Evolutionary conservation across 148 eudicot species (phyloP).

Genomic region (Fagopyrum esculentum): DNA sequence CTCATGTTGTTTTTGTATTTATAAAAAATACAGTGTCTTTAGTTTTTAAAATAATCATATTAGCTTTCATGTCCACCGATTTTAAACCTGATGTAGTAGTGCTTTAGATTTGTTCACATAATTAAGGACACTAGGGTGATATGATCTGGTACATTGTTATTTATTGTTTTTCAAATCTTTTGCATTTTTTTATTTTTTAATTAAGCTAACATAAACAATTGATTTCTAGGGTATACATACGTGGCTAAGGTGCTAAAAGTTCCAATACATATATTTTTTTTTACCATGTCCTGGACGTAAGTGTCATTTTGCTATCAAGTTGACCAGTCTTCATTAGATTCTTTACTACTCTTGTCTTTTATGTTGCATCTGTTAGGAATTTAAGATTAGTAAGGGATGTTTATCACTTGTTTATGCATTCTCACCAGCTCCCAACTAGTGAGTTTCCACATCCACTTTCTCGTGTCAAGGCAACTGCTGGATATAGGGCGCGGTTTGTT

Average conservation of each 20-base stretch:
- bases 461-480: slow-evolving; percentile 88
- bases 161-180: background rate
- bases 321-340: background rate
- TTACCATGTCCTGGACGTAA: slow-evolving; percentile 99
- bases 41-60: background rate
- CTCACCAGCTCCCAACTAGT: slow-evolving; percentile 69
- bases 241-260: slow-evolving; percentile 92
- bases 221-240: slow-evolving; percentile 74
- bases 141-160: background rate
- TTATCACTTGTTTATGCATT: slow-evolving; percentile 12
- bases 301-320: slow-evolving; percentile 20
- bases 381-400: too few relatives aligned
- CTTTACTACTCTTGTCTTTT: background rate
- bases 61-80: background rate
- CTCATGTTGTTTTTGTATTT: background rate
- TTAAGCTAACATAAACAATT: background rate
- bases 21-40: background rate
- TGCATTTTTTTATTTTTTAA: too few relatives aligned
- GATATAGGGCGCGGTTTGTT: slow-evolving; percentile 67
- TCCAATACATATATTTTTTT: slow-evolving; percentile 80
- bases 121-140: background rate
- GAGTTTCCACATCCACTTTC: slow-evolving; percentile 97
- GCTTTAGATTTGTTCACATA: background rate
- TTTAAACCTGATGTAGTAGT: background rate
- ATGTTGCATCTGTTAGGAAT: background rate